Conservation (phyloP, 257 asterid genomes). For the Osmanthus fragrans region DNA sequence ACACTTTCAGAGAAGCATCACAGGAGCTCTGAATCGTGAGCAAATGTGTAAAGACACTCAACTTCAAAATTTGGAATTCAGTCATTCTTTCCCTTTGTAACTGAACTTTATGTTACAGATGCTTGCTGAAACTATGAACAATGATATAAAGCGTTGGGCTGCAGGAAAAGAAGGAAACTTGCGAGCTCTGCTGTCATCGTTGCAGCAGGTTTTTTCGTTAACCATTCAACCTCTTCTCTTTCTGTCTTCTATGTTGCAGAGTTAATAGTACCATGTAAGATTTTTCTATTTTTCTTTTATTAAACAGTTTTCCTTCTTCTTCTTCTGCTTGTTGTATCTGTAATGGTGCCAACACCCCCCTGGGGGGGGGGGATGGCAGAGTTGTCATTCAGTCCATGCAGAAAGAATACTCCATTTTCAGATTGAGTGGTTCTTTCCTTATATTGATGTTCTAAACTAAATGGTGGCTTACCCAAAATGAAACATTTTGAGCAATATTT, state of each 20-base stretch:
- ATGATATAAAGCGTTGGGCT: conserved; percentile 80
- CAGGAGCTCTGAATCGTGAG: neutral
- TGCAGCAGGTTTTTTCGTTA: conserved; percentile 56
- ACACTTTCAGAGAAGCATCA: neutral
- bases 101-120: conserved; percentile 49
- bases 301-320: neutral
- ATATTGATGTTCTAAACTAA: neutral
- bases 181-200: conserved; percentile 85
- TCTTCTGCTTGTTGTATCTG: neutral
- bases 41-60: neutral
- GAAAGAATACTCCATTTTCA: neutral
- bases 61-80: conserved; percentile 13
- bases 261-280: neutral
- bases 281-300: neutral
- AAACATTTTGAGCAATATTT: neutral
- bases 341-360: neutral
- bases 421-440: neutral
- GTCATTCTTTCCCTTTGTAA: conserved; percentile 2
- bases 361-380: neutral
- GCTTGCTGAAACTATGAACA: conserved; percentile 64
- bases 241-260: neutral
- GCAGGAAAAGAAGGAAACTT: conserved; percentile 92
- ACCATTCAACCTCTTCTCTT: neutral
- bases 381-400: neutral
- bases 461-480: neutral